Evolutionary conservation across 2,329 filamentous ascomycete species (phyloP), one percentile per base, ranked within the genome.

Genomic region (Cercospora brassicicola): DNA sequence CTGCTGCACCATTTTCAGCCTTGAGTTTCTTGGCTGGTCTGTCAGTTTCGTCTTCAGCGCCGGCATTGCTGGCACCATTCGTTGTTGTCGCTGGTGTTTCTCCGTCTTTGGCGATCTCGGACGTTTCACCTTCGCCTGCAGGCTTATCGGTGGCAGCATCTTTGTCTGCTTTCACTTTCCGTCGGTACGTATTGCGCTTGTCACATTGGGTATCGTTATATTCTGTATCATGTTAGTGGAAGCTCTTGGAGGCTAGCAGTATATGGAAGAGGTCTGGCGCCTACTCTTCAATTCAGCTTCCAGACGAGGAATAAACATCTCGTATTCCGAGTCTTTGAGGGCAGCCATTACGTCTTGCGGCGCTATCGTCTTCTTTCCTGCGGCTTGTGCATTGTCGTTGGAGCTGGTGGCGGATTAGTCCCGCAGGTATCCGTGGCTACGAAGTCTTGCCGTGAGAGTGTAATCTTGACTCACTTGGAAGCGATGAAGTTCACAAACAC

Each of bases 401-500:
- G 92, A 90, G 69, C 91, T 94, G 57, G 23, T 30, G 23, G 30
- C 26, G 30, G 6, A 66, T 72, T 42, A 72, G 66, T 42, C 65
- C 23, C 9, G 11, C 53, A 18, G 9, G 13, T 18, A 51, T 5
- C 10, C 7, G n/a, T 30, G 33, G 53, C 33, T n/a, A 57, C 20
- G 0, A 45, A 36, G 20, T 18, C 9, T 9, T 5, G 39, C 28
- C 33, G 33, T 36, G 18, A 62, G 20, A 18, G n/a, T 6, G 6
- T 10, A 48, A 59, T 26, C 30, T 33, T 9, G 23, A 84, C 90
- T 64, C 85, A 94, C 91, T 89, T 87, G 69, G 88, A 86, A 55
- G 91, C 89, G 33, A 95, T 83, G 78, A 94, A 92, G 80, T 88
- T 94, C 73, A 95, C 90, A 76, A 95, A 95, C 0, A 95, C 89